Percentiles rank a stretch among this genome's conserved stretches.
phyloP scores from a whole-genome alignment of 2,329 filamentous ascomycete species.

The Cadophora gregata region DNA sequence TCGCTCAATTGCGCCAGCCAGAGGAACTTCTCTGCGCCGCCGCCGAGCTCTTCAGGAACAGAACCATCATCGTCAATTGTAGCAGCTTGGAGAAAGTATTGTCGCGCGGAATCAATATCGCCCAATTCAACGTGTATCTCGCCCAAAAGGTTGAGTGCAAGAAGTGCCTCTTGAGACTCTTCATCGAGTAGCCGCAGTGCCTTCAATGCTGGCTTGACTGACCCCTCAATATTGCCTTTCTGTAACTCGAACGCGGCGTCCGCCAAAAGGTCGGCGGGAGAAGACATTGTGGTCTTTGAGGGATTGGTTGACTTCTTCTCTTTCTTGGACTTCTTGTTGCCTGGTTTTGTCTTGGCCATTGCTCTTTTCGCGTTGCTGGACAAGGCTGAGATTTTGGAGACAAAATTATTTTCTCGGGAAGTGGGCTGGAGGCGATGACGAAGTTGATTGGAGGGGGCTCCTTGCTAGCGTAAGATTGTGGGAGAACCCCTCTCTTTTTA shows the following conservation, averaged over 20 bases:
- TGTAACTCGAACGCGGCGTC: conserved; percentile 42
- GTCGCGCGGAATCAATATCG: conserved; percentile 76
- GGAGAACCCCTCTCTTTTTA: background rate
- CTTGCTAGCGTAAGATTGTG: background rate
- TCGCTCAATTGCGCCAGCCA: conserved; percentile 91
- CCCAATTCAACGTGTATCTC: conserved; percentile 53
- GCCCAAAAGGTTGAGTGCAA: conserved; percentile 43
- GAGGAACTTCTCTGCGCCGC: conserved; percentile 91
- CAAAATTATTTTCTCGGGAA: conserved; percentile 16
- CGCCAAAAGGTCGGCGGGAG: conserved; percentile 37
- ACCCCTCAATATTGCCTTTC: conserved; percentile 43
- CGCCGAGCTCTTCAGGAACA: conserved; percentile 73
- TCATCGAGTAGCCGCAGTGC: conserved; percentile 38
- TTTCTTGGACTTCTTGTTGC: conserved; percentile 41
- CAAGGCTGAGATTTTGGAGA: conserved; percentile 14
- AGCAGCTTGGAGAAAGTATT: conserved; percentile 75
- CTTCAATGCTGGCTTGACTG: conserved; percentile 40
- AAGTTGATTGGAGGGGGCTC: conserved; percentile 8
- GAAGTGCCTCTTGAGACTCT: conserved; percentile 40
- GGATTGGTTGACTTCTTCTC: conserved; percentile 39
- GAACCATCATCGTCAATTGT: conserved; percentile 77
- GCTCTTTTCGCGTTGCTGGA: conserved; percentile 11
- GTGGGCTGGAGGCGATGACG: conserved; percentile 17
- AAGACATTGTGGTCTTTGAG: conserved; percentile 33
- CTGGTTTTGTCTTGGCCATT: conserved; percentile 46